phyloP scores from a whole-genome alignment of 2,329 filamentous ascomycete species.

The Raffaelea albimanens region DNA sequence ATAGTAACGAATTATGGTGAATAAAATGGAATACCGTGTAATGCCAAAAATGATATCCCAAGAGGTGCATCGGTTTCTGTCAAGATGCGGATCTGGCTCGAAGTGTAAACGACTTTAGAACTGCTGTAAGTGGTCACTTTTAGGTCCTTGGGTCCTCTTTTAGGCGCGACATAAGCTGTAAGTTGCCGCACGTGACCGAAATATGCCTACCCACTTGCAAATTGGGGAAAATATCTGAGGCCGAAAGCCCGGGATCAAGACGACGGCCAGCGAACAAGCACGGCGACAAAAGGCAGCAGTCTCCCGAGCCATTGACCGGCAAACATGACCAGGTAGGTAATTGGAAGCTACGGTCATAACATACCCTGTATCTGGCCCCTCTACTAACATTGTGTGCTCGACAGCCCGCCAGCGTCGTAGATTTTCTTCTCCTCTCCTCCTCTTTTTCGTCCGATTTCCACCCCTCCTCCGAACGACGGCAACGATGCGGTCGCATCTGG shows the following conservation, averaged over 20 bases:
- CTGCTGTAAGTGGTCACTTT: too few relatives aligned
- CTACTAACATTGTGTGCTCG: not conserved
- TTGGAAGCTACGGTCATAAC: not conserved
- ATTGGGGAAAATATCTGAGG: not conserved
- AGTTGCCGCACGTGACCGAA: not conserved
- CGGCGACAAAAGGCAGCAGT: not conserved
- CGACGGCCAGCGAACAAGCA: not conserved
- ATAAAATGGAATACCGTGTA: too few relatives aligned
- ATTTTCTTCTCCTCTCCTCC: not conserved
- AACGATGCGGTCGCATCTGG: conserved; percentile 50
- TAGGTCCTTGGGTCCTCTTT: too few relatives aligned
- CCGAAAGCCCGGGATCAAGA: too few relatives aligned
- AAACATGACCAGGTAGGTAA: conserved; percentile 6
- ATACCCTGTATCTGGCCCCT: not conserved
- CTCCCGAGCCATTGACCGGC: not conserved
- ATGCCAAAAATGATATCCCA: too few relatives aligned
- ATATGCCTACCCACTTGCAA: not conserved
- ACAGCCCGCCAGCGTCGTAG: not conserved
- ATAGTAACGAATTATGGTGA: too few relatives aligned
- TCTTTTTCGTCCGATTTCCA: not conserved
- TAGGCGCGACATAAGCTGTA: not conserved
- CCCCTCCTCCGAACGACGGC: not conserved
- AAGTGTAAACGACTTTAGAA: too few relatives aligned
- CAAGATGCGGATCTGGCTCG: too few relatives aligned
- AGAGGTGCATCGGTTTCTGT: too few relatives aligned